Evolutionary conservation across 2,329 filamentous ascomycete species (phyloP), one percentile per base, ranked within the genome.

Genomic region (Penicillium freii): DNA sequence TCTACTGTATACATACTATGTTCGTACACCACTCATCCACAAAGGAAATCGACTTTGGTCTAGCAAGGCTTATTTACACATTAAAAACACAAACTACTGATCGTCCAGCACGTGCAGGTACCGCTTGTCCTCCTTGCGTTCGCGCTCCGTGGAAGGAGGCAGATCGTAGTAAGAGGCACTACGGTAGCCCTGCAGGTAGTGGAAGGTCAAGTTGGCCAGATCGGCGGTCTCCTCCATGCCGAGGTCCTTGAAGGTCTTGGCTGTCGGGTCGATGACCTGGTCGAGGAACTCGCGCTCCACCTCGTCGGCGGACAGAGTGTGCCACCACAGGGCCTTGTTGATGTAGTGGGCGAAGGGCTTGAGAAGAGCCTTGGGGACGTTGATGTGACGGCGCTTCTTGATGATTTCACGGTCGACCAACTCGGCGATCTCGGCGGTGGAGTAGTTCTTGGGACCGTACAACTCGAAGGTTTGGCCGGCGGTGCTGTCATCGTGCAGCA

Each of bases 161-260:
- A 97, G 83, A 73, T 99, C 93, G 77, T 95, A 96, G 84, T 88
- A 94, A 69, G 87, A 85, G 57, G 89, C 85, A 78, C 90, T 93
- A 73, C 94, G 89, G 82, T 91, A 97, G 75, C 87, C 89, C 89
- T 95, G 89, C 81, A 97, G 77, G 78, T 99, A 99, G 77, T 95
- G 89, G 78, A 93, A 97, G 64, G 91, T 96, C 74, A 91, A 86
- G 75, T 90, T 87, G 75, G 84, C 87, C 69, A 97, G 84, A 62
- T 97, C 92, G 46, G 86, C 89, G 31, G 93, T 91, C 77, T 67
- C 64, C 19, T 92, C 89, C 63, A 99, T 96, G 60, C 86, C 90
- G 46, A 99, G 83, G 72, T 97, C 92, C 77, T 90, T 90, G 80
- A 97, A 96, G 1, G 94, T 97, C 84, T 97, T 97, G 64, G 94